Conservation (phyloP, 257 asterid species). For the Penstemon eatonii region DNA sequence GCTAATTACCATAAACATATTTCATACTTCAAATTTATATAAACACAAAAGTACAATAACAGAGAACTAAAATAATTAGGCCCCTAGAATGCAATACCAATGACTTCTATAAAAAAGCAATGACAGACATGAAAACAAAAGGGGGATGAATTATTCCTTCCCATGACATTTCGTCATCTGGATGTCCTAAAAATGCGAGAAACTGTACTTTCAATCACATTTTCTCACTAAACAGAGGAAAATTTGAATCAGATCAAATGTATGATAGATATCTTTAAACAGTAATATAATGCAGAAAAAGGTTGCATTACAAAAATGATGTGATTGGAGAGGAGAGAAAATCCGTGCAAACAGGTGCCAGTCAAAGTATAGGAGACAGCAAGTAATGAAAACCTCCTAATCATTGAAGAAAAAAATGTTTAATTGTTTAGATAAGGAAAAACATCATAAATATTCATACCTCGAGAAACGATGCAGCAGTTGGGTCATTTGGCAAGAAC, state of each 20-base stretch:
- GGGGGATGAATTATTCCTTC: neutral
- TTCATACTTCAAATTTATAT: neutral
- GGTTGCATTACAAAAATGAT: neutral
- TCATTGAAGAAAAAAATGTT: slow-evolving; percentile 10
- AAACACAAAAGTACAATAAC: neutral
- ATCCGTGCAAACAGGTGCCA: neutral
- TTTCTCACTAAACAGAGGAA: neutral
- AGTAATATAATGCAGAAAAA: neutral
- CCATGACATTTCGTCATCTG: neutral
- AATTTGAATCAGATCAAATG: neutral
- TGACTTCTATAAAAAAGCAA: neutral
- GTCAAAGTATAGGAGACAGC: slow-evolving; percentile 3
- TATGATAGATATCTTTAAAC: neutral
- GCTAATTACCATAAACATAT: slow-evolving; percentile 5
- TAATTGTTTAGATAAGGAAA: neutral
- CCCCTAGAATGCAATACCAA: neutral
- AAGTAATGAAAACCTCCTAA: neutral
- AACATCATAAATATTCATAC: slow-evolving; percentile 39
- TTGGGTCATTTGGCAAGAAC: slow-evolving; percentile 72
- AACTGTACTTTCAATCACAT: neutral
- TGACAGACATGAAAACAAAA: neutral
- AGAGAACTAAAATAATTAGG: neutral
- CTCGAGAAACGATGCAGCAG: slow-evolving; percentile 79
- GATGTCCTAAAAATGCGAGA: neutral
- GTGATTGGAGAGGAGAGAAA: neutral